Conservation (phyloP, 2,329 filamentous ascomycete species). For the Dichotomopilus funicola region DNA sequence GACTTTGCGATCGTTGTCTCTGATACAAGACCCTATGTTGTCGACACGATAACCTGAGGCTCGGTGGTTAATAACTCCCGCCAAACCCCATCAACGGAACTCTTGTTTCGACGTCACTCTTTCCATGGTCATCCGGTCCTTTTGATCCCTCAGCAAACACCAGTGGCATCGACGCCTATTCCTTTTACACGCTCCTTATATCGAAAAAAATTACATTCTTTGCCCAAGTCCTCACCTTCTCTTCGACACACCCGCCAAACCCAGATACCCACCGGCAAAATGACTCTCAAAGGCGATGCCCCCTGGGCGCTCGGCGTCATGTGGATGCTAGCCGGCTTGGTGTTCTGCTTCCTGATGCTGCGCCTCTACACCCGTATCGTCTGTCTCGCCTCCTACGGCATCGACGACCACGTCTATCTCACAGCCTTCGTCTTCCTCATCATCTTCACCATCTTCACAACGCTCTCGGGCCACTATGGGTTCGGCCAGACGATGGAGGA, state of each 20-base stretch:
- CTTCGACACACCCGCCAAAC: background rate
- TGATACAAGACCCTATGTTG: too few relatives aligned
- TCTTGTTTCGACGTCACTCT: too few relatives aligned
- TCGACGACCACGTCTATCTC: slow-evolving; percentile 33
- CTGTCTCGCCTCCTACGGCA: slow-evolving; percentile 28
- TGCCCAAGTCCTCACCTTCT: too few relatives aligned
- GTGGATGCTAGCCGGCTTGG: slow-evolving; percentile 13
- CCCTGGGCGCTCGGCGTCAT: slow-evolving; percentile 14
- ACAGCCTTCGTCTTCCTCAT: slow-evolving; percentile 24
- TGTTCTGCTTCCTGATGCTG: slow-evolving; percentile 13
- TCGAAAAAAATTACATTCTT: too few relatives aligned
- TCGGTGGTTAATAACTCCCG: too few relatives aligned
- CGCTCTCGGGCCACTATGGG: slow-evolving; percentile 28
- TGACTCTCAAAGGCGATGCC: slow-evolving; percentile 11
- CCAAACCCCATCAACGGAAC: too few relatives aligned
- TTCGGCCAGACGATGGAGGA: slow-evolving; percentile 30
- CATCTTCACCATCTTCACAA: slow-evolving; percentile 31
- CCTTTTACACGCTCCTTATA: too few relatives aligned
- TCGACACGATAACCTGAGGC: too few relatives aligned
- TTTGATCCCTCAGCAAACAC: too few relatives aligned
- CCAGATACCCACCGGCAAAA: background rate
- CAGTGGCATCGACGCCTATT: too few relatives aligned
- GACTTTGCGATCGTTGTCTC: too few relatives aligned
- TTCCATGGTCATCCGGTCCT: too few relatives aligned
- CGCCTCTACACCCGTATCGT: slow-evolving; percentile 15